Base-by-base conservation (phyloP, 768 basidiomycete species). In the Dendrothele bispora region DNA sequence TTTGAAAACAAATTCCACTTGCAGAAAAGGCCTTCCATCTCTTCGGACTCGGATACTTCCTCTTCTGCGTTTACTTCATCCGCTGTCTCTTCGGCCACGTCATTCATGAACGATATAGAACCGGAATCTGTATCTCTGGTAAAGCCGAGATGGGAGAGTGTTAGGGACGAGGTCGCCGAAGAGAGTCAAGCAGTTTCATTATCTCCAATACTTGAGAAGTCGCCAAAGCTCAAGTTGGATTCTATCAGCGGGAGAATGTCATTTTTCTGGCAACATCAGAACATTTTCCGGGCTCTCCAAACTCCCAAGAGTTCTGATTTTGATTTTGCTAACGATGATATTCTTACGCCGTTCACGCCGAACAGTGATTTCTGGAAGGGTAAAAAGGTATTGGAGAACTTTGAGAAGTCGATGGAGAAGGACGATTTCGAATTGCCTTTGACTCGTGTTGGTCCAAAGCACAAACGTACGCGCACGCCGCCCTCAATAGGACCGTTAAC, bases 251-350 rank as follows among this genome's bases (percentile, higher is more conserved):
- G 42, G 20, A 22, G 48, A 29, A 49, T 49, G 48, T 49, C 48
- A 1, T 27, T 49, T 29, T 22, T 49, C 15, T 49, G 48, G 48
- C 42, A 39, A 6, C 48, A 49, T 22, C 39, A 43, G 48, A 49
- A 49, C 30, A 41, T 49, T 7, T 49, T 49, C 26, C 48, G 48
- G 15, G 48, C 48, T 12, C 37, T 49, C 18, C 40, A 39, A 4
- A 41, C 48, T 17, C 40, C 48, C n/a, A 39, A 29, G 10, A 38
- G 28, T 2, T 18, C 14, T 12, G 46, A 47, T 18, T 39, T 25
- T n/a, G 20, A 29, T 12, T 22, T 32, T 15, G n/a, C n/a, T n/a
- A n/a, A n/a, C n/a, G n/a, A n/a, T n/a, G n/a, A n/a, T n/a, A n/a
- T n/a, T n/a, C n/a, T n/a, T n/a, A n/a, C n/a, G n/a, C n/a, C n/a